phyloP scores from a whole-genome alignment of 345 rosid genomes.

The Combretum micranthum region DNA sequence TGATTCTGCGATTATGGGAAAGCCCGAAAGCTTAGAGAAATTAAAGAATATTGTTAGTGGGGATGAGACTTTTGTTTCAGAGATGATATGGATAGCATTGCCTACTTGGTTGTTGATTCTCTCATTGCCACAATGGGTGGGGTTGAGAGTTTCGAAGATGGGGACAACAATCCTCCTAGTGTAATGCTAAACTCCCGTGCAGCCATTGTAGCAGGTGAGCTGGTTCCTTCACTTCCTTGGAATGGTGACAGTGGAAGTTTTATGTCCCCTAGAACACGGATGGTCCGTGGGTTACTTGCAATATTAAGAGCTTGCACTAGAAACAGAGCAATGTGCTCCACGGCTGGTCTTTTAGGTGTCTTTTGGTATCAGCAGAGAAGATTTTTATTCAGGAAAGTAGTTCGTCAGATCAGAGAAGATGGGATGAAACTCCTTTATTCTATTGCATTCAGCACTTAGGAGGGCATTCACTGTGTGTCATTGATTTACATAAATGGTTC shows the following conservation, averaged over 20 bases:
- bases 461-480: slow-evolving; percentile 82
- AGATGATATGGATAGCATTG: slow-evolving; percentile 75
- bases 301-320: slow-evolving; percentile 95
- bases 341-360: slow-evolving; percentile 86
- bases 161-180: slow-evolving; percentile 91
- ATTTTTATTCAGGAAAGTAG: slow-evolving; percentile 58
- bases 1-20: slow-evolving; percentile 99
- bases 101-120: slow-evolving; percentile 88
- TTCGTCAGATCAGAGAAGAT: slow-evolving; percentile 34
- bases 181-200: slow-evolving; percentile 98
- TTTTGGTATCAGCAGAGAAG: slow-evolving; percentile 78
- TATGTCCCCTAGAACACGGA: slow-evolving; percentile 93
- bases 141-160: slow-evolving; percentile 97
- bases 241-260: slow-evolving; percentile 50
- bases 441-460: slow-evolving; percentile 82
- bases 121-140: slow-evolving; percentile 99
- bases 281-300: slow-evolving; percentile 91
- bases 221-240: slow-evolving; percentile 86
- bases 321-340: slow-evolving; percentile 97
- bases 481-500: slow-evolving; percentile 77
- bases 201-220: slow-evolving; percentile 92
- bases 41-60: slow-evolving; percentile 85
- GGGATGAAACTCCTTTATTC: slow-evolving; percentile 77
- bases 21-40: slow-evolving; percentile 81
- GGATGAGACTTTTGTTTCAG: slow-evolving; percentile 62